phyloP scores from a whole-genome alignment of 73 alveolate genomes.

The Paramecium caudatum region DNA sequence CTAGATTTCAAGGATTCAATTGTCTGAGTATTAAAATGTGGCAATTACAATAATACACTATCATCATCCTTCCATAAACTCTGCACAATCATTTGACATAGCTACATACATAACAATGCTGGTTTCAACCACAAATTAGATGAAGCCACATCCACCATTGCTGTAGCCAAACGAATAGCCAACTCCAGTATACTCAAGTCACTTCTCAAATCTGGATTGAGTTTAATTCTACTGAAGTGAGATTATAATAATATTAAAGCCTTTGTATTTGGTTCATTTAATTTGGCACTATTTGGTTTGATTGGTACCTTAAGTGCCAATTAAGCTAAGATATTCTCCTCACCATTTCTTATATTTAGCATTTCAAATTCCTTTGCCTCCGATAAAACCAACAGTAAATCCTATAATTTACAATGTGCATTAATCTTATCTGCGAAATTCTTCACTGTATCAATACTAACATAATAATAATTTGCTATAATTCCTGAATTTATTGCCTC shows the following conservation, averaged over 20 bases:
- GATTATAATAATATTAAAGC: slow-evolving; percentile 69
- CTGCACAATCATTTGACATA: slow-evolving; percentile 72
- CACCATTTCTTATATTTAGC: slow-evolving; percentile 70
- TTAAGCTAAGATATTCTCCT: slow-evolving; percentile 49
- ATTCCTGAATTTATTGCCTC: slow-evolving; percentile 73
- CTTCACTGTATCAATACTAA: slow-evolving; percentile 62
- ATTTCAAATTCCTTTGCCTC: slow-evolving; percentile 73
- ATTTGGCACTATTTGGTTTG: neutral
- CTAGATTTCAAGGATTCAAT: neutral
- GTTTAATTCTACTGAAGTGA: slow-evolving; percentile 62
- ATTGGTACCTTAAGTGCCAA: slow-evolving; percentile 58
- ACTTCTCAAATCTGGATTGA: slow-evolving; percentile 60
- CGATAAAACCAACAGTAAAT: slow-evolving; percentile 17
- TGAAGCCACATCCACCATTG: slow-evolving; percentile 69
- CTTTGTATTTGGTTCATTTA: slow-evolving; percentile 74
- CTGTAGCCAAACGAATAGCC: slow-evolving; percentile 67
- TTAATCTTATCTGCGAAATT: slow-evolving; percentile 64
- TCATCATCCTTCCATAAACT: slow-evolving; percentile 75
- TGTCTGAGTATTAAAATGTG: slow-evolving; percentile 59
- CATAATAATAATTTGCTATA: slow-evolving; percentile 73
- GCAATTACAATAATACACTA: slow-evolving; percentile 63
- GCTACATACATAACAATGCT: slow-evolving; percentile 66
- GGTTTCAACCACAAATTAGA: slow-evolving; percentile 63
- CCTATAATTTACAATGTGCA: slow-evolving; percentile 16
- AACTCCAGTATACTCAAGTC: slow-evolving; percentile 63